phyloP scores from a whole-genome alignment of 2,329 filamentous ascomycete genomes.

The Byssochlamys sp. region DNA sequence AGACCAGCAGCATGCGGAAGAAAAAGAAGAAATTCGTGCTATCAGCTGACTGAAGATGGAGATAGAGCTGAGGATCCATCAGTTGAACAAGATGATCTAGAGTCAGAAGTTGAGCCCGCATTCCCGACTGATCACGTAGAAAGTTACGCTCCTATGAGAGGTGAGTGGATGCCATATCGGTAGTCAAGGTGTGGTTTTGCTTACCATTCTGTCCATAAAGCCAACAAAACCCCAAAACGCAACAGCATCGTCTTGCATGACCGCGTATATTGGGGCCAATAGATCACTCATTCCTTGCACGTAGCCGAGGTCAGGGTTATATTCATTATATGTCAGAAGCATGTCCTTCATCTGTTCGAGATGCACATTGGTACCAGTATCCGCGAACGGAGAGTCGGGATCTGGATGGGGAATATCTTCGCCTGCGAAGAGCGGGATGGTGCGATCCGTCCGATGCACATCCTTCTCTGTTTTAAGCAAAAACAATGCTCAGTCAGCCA shows the following conservation, averaged over 20 bases:
- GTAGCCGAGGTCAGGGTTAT: conserved; percentile 89
- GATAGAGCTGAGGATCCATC: conserved; percentile 88
- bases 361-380: conserved; percentile 88
- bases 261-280: conserved; percentile 87
- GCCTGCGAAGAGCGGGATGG: conserved; percentile 86
- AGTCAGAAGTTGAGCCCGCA: conserved; percentile 81
- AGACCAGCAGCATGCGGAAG: conserved; percentile 96
- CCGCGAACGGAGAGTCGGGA: conserved; percentile 86
- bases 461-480: conserved; percentile 69
- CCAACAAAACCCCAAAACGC: conserved; percentile 94
- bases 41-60: conserved; percentile 79
- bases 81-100: conserved; percentile 92
- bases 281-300: conserved; percentile 98
- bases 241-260: conserved; percentile 91
- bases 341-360: conserved; percentile 99
- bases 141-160: conserved; percentile 69
- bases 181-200: conserved; percentile 1
- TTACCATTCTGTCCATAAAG: conserved; percentile 90
- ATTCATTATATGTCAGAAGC: conserved; percentile 96
- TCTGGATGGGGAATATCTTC: conserved; percentile 96
- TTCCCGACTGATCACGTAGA: conserved; percentile 86
- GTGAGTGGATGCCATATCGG: conserved; percentile 5
- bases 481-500: conserved; percentile 16
- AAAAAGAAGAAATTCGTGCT: conserved; percentile 99
- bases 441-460: conserved; percentile 91